Evolutionary conservation across 176 grass and related monocot genomes (phyloP).

Genomic region (Phoenix dactylifera): DNA sequence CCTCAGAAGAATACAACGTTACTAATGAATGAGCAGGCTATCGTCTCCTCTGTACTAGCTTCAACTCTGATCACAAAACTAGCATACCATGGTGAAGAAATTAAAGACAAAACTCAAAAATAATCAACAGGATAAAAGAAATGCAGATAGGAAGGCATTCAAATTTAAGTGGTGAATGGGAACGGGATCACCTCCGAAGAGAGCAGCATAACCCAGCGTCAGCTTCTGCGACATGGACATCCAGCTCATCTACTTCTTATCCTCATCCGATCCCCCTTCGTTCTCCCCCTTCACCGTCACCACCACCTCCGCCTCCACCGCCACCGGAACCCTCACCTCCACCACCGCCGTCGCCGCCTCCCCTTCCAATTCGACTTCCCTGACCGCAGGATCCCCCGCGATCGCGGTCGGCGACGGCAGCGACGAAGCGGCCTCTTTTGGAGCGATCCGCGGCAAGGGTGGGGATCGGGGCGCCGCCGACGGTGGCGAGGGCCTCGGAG

Average conservation of each 20-base stretch:
- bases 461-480: not conserved
- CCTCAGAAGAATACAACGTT: no score
- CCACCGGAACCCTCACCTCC: conserved; percentile 17
- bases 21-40: no score
- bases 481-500: not conserved
- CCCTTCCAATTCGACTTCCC: not conserved
- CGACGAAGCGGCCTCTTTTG: conserved; percentile 2
- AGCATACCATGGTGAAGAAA: not conserved
- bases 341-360: conserved; percentile 14
- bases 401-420: conserved; percentile 2
- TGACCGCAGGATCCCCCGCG: conserved; percentile 24
- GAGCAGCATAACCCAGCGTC: conserved; percentile 13
- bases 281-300: not conserved
- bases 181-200: conserved; percentile 10
- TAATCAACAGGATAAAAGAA: no score
- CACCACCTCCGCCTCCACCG: conserved; percentile 14
- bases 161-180: not conserved
- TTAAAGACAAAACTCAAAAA: not conserved
- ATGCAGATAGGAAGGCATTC: no score
- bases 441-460: conserved; percentile 18
- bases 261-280: conserved; percentile 18
- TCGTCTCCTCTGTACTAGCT: no score
- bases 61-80: not conserved
- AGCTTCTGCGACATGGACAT: conserved; percentile 7
- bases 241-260: conserved; percentile 5